A percentile compares a stretch with the other conserved stretches of the same genome.
Conservation (phyloP, 2,329 filamentous ascomycete species). For the Lachnellula subtilissima region DNA sequence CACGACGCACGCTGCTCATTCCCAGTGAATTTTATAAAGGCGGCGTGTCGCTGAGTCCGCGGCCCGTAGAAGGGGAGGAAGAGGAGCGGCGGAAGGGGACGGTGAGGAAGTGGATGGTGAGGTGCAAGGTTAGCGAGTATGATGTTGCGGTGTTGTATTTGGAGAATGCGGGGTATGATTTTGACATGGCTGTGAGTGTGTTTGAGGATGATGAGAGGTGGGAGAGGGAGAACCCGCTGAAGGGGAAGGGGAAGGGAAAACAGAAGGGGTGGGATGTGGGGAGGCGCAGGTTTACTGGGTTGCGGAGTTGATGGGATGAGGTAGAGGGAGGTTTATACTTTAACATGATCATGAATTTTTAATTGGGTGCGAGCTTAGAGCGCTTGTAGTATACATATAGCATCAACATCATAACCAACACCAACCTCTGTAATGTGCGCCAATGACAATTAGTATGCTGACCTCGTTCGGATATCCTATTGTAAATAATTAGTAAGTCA, state of each 20-base stretch:
- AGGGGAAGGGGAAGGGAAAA: conserved; percentile 45
- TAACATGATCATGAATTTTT: conserved; percentile 19
- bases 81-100: conserved; percentile 67
- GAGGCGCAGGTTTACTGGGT: conserved; percentile 28
- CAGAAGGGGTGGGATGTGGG: conserved; percentile 30
- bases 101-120: conserved; percentile 73
- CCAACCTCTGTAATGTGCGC: background rate
- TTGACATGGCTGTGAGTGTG: conserved; percentile 57
- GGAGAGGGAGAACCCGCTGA: conserved; percentile 63
- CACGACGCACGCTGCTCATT: conserved; percentile 65
- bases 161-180: conserved; percentile 62
- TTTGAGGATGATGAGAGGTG: conserved; percentile 70
- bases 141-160: conserved; percentile 72
- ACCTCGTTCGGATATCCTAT: conserved; percentile 53
- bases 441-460: conserved; percentile 40
- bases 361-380: conserved; percentile 3
- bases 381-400: conserved; percentile 22
- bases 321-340: background rate
- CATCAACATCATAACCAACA: conserved; percentile 2
- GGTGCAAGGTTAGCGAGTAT: conserved; percentile 71
- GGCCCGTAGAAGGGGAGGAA: conserved; percentile 68
- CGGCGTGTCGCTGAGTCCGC: conserved; percentile 62
- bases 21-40: conserved; percentile 66
- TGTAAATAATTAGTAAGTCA: conserved; percentile 16
- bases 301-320: conserved; percentile 13